phyloP scores from a whole-genome alignment of 2,329 filamentous ascomycete genomes.

The Herpotrichia juniperi region DNA sequence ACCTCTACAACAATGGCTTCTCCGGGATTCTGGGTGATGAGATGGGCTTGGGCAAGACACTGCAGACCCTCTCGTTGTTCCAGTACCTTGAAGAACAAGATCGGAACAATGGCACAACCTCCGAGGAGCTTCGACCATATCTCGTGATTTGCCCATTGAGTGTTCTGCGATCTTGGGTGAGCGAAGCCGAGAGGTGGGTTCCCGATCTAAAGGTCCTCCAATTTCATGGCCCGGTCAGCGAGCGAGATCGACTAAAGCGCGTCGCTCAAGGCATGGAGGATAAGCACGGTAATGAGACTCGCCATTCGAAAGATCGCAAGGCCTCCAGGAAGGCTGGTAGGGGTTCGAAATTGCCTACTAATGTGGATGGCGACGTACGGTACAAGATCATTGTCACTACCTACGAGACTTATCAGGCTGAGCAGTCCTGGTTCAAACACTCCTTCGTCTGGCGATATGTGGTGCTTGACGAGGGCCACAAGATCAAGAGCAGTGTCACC shows the following conservation, averaged over 20 bases:
- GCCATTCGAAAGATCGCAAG: slow-evolving; percentile 86
- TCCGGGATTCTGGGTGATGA: slow-evolving; percentile 98
- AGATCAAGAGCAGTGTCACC: slow-evolving; percentile 84
- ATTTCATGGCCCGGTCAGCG: slow-evolving; percentile 89
- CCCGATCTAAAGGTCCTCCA: slow-evolving; percentile 84
- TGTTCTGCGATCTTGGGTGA: slow-evolving; percentile 96
- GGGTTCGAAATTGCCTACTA: slow-evolving; percentile 34
- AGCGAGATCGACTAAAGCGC: slow-evolving; percentile 74
- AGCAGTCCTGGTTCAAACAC: slow-evolving; percentile 89
- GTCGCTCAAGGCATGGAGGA: slow-evolving; percentile 54
- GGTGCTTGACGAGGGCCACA: slow-evolving; percentile 98
- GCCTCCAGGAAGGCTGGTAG: slow-evolving; percentile 79
- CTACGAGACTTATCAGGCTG: slow-evolving; percentile 99
- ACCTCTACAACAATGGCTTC: slow-evolving; percentile 98
- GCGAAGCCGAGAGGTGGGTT: slow-evolving; percentile 98
- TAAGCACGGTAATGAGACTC: slow-evolving; percentile 52
- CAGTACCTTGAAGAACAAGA: slow-evolving; percentile 97
- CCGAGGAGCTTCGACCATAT: slow-evolving; percentile 80
- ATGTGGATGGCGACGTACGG: slow-evolving; percentile 23
- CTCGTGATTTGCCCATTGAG: slow-evolving; percentile 95
- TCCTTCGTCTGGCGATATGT: slow-evolving; percentile 98
- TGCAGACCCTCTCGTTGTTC: slow-evolving; percentile 95
- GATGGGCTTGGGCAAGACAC: slow-evolving; percentile 99
- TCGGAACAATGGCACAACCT: slow-evolving; percentile 50
- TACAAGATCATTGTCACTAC: slow-evolving; percentile 80